These are phyloP conservation scores for Pseudonitzschia multiseries DNA, from an alignment of 108 stramenopile species.

Conservation along the genomic window DNA sequence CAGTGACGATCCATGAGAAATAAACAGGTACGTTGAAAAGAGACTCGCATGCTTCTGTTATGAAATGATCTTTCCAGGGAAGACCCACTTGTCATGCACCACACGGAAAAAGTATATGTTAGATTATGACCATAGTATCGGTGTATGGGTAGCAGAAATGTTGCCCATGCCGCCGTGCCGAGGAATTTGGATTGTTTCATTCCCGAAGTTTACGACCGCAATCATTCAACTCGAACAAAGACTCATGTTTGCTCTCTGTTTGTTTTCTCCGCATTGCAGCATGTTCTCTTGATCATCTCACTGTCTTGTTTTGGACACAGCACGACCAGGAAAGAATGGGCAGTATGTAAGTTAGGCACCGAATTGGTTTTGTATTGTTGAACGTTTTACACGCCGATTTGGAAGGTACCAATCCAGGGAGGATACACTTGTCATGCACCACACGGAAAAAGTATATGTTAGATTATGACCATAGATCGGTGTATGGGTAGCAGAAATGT, in stretches of 20 bases:
- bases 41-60: background rate
- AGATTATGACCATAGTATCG: constrained; percentile 19
- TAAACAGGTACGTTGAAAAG: background rate
- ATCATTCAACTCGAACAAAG: background rate
- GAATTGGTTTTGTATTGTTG: background rate
- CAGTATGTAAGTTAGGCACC: background rate
- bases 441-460: constrained; percentile 13
- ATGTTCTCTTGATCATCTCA: too few species aligned
- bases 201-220: background rate
- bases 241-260: background rate
- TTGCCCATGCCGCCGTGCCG: constrained; percentile 10
- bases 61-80: background rate
- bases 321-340: background rate
- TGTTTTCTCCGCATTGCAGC: background rate
- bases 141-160: constrained; percentile 14
- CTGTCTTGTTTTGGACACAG: too few species aligned
- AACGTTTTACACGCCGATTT: background rate
- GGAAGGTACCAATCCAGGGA: background rate
- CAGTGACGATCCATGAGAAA: background rate
- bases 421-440: constrained; percentile 15
- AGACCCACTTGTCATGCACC: constrained; percentile 18
- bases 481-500: constrained; percentile 17
- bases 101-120: constrained; percentile 14
- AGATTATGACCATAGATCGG: constrained; percentile 19
- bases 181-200: background rate